Base-by-base conservation (phyloP, 495 filamentous ascomycete genomes). In the Neurospora sp. region DNA sequence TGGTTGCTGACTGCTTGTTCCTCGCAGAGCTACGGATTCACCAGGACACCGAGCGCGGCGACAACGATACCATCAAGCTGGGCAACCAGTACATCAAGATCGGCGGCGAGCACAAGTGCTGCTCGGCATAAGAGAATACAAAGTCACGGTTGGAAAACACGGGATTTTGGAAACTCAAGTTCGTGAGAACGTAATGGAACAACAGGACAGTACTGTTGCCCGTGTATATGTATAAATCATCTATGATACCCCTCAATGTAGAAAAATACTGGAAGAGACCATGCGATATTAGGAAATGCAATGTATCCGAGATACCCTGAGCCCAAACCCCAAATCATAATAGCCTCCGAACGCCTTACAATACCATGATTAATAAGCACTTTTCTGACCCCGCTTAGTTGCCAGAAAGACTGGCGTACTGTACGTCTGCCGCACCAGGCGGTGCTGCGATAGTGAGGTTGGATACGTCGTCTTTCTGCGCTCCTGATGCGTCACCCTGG, bases 41-140 rank as follows among this genome's bases (percentile, higher is more conserved):
- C 80, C 88, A 96, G 69, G 85, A 94, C 72, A 99, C 92, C 62
- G 96, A 98, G 82, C 86, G 93, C 40, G 94, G 94, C 38, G 93
- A 97, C 84, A 99, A 99, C 77, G 92, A 96, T 71, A 92, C 90
- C 8, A 88, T 96, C 76, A 94, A 93, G 81, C 78, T 89, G 72
- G 82, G 77, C 31, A 81, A 81, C 70, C 76, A 85, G 76, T 85
- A 72, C 38, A 76, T 82, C 59, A 83, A 82, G 42, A 82, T 83
- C 40, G 84, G 84, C 74, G 85, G 82, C 15, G 54, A 66, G 54
- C 82, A 84, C 71, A 86, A 80, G 72, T 87, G 86, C 73, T 80
- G 76, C 74, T 76, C 78, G 24, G 78, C 76, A 40, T 84, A 75
- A 80, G 39, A 37, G 79, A 74, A 75, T 72, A 77, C 71, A 45